Base-by-base conservation (phyloP, 1,284 basidiomycete species). In the Apiotrichum gamsii region DNA sequence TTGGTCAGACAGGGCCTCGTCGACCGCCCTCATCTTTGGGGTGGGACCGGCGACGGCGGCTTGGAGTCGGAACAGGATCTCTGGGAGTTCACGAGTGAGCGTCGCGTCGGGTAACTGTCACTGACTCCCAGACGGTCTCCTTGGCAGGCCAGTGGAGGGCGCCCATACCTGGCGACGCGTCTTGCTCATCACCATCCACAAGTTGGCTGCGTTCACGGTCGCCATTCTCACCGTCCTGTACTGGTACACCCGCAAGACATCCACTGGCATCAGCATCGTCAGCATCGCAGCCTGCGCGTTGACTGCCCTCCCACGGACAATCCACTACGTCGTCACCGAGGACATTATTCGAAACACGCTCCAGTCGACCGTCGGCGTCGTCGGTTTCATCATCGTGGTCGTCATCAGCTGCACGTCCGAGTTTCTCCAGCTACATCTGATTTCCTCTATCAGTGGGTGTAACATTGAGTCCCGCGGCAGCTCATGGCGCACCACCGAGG, bases 171-270 rank as follows among this genome's bases (percentile, higher is more conserved):
- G 37, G 37, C 16, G 37, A 11, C 25, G 37, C 23, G 8, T 39
- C 25, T 13, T 39, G 21, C 28, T 39, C n/a, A n/a, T 39, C n/a
- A 15, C 3, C 13, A n/a, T 28, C 4, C 37, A 39, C 23, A 25
- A n/a, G n/a, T n/a, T n/a, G n/a, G n/a, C n/a, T n/a, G n/a, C n/a
- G n/a, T n/a, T n/a, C n/a, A n/a, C n/a, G n/a, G 37, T 39, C 37
- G 11, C 24, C 4, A n/a, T n/a, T 28, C 23, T 39, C 8, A 36
- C 25, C 4, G 23, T 29, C 37, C 5, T 23, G 8, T 39, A 39
- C 37, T 39, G 37, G 37, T 39, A 39, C 37, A 39, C 37, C 8
- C 37, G 37, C 37, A 10, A 18, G 13, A 39, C 37, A 16, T 21
- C 37, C n/a, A 24, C 37, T 3, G 37, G 37, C 19, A 39, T 39